These are phyloP conservation scores for Geotrichum cucujoidarum DNA, from an alignment of 1,139 yeast species.

Conservation along the genomic window DNA sequence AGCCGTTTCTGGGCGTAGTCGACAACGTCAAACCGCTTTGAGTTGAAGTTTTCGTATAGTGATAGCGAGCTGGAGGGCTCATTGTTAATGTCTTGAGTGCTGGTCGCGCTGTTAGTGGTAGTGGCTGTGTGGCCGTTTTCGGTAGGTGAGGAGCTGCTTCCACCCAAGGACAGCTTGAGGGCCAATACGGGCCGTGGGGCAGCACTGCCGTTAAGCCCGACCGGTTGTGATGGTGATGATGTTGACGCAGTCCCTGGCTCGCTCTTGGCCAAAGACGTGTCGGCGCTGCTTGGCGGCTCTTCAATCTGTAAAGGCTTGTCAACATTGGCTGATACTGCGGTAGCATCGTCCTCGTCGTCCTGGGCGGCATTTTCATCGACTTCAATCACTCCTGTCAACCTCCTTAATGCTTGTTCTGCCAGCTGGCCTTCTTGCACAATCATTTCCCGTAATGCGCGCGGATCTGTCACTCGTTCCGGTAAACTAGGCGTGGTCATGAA, in stretches of 20 bases:
- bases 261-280: constrained; percentile 4
- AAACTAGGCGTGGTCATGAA: constrained; percentile 70
- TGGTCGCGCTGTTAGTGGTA: constrained; percentile 21
- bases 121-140: constrained; percentile 17
- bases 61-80: constrained; percentile 22
- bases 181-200: not conserved
- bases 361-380: constrained; percentile 29
- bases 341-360: constrained; percentile 25
- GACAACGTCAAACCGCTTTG: constrained; percentile 20
- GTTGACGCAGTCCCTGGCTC: no score
- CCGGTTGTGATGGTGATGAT: not conserved
- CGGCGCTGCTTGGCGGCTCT: not conserved
- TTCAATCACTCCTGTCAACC: constrained; percentile 36
- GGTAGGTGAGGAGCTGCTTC: not conserved
- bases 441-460: constrained; percentile 61
- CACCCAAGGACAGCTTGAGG: constrained; percentile 1
- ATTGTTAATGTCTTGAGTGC: not conserved
- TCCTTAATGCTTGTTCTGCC: constrained; percentile 73
- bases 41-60: constrained; percentile 11
- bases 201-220: not conserved
- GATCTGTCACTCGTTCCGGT: constrained; percentile 61
- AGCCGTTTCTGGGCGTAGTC: constrained; percentile 20
- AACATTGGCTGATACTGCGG: not conserved
- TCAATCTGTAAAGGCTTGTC: not conserved
- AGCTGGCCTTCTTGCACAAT: constrained; percentile 74